Evolutionary conservation across 176 grass and related monocot genomes (phyloP), one percentile per base, ranked within the genome.

Genomic region (Eremochloa ophiuroides): DNA sequence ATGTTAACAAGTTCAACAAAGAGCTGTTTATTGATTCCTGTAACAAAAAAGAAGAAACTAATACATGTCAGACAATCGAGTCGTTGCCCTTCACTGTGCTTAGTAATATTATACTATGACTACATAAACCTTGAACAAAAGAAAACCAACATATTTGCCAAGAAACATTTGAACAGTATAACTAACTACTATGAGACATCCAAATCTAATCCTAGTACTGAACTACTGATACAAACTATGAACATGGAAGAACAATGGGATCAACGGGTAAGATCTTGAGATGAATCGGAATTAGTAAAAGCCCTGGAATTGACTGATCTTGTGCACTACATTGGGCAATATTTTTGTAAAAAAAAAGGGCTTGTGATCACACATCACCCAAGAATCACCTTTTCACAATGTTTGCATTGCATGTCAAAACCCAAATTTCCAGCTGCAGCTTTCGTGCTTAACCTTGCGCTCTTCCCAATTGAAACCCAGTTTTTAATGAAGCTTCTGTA

Each of bases 1-100:
- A 95, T 43, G 93, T 95, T 76, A 93, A 82, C 76, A 95, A 91
- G 87, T 99, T 99, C 71, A 93, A 82, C 9, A 95, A 71, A 66
- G 96, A 99, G 28, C 93, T 92, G 74, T 91, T 99, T 77, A 99
- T 89, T 30, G 96, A 95, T 77, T 98, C 96, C 97, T 93, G 83
- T 37, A 69, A 10, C 13, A 74, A 87, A 66, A 89, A 28, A 47
- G 30, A 43, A 9, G 5, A 64, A 85, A 82, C 9, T 0, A 12
- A 31, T 55, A 73, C 18, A 82, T 62, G 39, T 78, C 63, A 84
- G 81, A 58, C 20, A 62, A n/a, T n/a, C 72, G 0, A 39, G 6
- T 81, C 26, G 14, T 6, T 50, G 58, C 10, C 27, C 62, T 74
- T 74, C 11, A 22, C 30, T 56, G 53, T 56, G 22, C 62, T 65